Conservation (phyloP, 345 rosid genomes). For the Heritiera littoralis region DNA sequence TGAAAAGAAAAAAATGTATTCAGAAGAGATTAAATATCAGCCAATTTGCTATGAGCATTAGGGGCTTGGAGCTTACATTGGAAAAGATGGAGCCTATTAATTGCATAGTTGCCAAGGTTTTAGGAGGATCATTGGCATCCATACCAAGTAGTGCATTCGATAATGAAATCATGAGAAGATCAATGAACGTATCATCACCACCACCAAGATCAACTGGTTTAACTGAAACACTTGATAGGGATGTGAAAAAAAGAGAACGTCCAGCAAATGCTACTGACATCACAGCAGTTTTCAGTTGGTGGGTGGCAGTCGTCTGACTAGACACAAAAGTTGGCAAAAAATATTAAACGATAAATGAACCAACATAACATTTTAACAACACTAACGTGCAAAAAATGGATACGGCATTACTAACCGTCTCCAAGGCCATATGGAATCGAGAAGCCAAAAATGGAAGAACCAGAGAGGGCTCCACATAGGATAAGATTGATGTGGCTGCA, state of each 20-base stretch:
- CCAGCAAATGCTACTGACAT: conserved; percentile 97
- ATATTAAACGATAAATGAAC: conserved; percentile 4
- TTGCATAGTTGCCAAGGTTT: conserved; percentile 96
- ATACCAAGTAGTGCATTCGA: conserved; percentile 96
- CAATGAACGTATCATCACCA: conserved; percentile 47
- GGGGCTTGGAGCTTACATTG: conserved; percentile 61
- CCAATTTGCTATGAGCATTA: neutral
- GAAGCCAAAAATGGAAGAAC: conserved; percentile 97
- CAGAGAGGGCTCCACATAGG: conserved; percentile 91
- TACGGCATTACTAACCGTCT: conserved; percentile 74
- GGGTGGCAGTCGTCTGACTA: conserved; percentile 98
- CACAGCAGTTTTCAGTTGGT: conserved; percentile 96
- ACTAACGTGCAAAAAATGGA: conserved; percentile 5
- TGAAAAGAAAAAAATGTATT: conserved; percentile 15
- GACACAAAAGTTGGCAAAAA: conserved; percentile 41
- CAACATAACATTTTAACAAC: conserved; percentile 8
- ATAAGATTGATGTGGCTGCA: conserved; percentile 85
- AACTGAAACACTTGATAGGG: conserved; percentile 49
- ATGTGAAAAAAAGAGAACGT: conserved; percentile 79
- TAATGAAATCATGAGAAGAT: conserved; percentile 76
- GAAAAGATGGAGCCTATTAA: conserved; percentile 96
- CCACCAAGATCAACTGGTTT: conserved; percentile 55
- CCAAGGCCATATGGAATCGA: conserved; percentile 93
- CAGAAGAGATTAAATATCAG: neutral
- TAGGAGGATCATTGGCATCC: conserved; percentile 99